Conservation (phyloP, 1,284 basidiomycete genomes). For the Pisolithus thermaeus region DNA sequence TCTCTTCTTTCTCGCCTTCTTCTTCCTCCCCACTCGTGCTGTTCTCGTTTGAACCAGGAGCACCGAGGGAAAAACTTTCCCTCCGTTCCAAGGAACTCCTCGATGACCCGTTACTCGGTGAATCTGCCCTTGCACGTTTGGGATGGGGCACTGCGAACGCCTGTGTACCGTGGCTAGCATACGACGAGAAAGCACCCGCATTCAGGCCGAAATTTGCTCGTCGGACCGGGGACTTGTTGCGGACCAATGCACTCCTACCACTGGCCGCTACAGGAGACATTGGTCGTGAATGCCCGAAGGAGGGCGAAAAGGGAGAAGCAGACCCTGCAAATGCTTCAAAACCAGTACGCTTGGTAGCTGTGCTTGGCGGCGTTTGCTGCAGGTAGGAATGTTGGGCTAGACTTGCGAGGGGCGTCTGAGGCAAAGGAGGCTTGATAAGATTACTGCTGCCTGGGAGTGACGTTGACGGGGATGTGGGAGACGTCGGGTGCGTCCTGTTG, state of each 20-base stretch:
- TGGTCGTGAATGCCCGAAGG: slow-evolving; percentile 33
- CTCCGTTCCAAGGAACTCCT: slow-evolving; percentile 40
- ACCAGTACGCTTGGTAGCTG: slow-evolving; percentile 46
- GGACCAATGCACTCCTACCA: slow-evolving; percentile 15
- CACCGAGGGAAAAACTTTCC: slow-evolving; percentile 9
- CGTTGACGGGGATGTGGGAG: slow-evolving; percentile 10
- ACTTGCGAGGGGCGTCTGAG: slow-evolving; percentile 25
- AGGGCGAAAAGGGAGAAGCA: slow-evolving; percentile 51
- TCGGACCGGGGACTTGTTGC: slow-evolving; percentile 48
- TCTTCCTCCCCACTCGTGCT: slow-evolving; percentile 31
- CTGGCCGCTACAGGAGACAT: slow-evolving; percentile 43
- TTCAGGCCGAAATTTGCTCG: slow-evolving; percentile 31
- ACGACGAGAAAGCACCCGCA: slow-evolving; percentile 56
- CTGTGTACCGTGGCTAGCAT: slow-evolving; percentile 44
- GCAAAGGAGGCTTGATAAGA: slow-evolving; percentile 12
- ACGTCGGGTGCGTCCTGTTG: slow-evolving; percentile 18
- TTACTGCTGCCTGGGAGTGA: slow-evolving; percentile 21
- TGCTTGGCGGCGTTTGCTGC: slow-evolving; percentile 23
- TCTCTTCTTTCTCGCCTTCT: slow-evolving; percentile 34
- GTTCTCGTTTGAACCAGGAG: slow-evolving; percentile 18
- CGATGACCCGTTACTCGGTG: slow-evolving; percentile 39
- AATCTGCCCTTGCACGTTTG: slow-evolving; percentile 48
- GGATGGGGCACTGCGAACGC: slow-evolving; percentile 41
- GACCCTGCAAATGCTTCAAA: slow-evolving; percentile 61
- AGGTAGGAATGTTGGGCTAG: slow-evolving; percentile 19